Evolutionary conservation across 139 green algal genomes (phyloP).

Genomic region (Chlamydomonas sp.): DNA sequence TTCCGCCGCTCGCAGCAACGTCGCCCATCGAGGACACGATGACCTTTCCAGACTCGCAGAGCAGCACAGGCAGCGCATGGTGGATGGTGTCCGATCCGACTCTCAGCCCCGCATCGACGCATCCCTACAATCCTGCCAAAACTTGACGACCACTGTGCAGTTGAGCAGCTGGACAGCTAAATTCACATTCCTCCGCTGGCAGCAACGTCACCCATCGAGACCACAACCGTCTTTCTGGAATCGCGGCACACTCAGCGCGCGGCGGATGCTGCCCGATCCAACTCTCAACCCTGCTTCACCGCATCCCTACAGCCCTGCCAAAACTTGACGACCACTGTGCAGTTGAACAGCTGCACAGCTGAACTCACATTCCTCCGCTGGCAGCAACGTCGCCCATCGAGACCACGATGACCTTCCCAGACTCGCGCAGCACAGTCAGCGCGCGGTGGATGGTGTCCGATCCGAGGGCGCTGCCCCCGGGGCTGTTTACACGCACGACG

Average conservation of each 20-base stretch:
- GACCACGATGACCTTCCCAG: conserved; percentile 70
- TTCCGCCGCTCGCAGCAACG: background rate
- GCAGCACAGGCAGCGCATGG: conserved; percentile 57
- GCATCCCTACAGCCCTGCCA: no score
- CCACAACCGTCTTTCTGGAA: conserved; percentile 24
- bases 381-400: conserved; percentile 6
- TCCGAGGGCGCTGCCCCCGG: conserved; percentile 80
- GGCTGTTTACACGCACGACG: conserved; percentile 79
- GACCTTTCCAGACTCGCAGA: conserved; percentile 49
- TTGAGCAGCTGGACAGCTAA: conserved; percentile 47
- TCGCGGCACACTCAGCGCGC: background rate
- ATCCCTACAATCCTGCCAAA: no score
- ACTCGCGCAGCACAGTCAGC: conserved; percentile 34
- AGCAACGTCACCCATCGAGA: conserved; percentile 84
- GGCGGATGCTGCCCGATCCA: background rate
- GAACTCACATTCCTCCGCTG: background rate
- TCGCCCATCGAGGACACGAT: conserved; percentile 53
- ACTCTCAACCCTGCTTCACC: background rate
- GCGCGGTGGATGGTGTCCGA: conserved; percentile 88
- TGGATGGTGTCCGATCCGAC: conserved; percentile 89
- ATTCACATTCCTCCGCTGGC: conserved; percentile 65
- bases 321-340: background rate
- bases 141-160: conserved; percentile 58
- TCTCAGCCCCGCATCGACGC: no score
- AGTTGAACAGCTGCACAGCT: background rate